Base-by-base conservation (phyloP, 75 land plant genomes). In the Cupressus sempervirens region DNA sequence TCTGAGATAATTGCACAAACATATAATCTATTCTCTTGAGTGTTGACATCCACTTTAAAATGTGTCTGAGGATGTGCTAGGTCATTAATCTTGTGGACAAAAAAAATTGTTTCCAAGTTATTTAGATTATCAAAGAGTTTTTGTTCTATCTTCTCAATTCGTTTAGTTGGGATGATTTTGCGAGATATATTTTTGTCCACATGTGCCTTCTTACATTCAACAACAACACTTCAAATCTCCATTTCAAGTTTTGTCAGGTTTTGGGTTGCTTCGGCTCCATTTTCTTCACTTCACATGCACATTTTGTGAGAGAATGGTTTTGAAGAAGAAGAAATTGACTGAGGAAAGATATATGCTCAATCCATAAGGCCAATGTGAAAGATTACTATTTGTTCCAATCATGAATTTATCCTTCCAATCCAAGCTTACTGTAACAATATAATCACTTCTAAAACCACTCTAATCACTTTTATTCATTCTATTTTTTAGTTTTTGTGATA, bases 181-280 rank as follows among this genome's bases (percentile, higher is more conserved):
- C 98, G 96, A 5, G 99, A 95, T 83, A 94, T 93, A 76, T 98
- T 98, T 83, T 98, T 89, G 76, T 98, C 99, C 54, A 93, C 89
- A 74, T 98, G 99, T 23, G 99, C 99, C 86, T 94, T 98, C 82
- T 98, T 98, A 80, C 99, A 91, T 80, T 98, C 99, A 73, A 95
- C 98, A 85, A 96, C 99, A 81, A 98, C 99, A 88, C 88, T 91
- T 7, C 99, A 91, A 35, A 98, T 91, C 84, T 98, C 99, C 91
- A 89, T 94, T 82, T 98, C 99, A 56, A 98, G 91, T 50, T 85
- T 90, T 7, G 99, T 98, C n/a, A 98, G 99, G 85, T 98, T 98
- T 83, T 98, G 99, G 58, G 99, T 98, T 35, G 99, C 99, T 86
- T 98, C 99, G n/a, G 99, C 90, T n/a, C 96, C 98, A 70, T n/a